Evolutionary conservation across 148 eudicot genomes (phyloP), one percentile per base, ranked within the genome.

Genomic region (Chenopodium quinoa): DNA sequence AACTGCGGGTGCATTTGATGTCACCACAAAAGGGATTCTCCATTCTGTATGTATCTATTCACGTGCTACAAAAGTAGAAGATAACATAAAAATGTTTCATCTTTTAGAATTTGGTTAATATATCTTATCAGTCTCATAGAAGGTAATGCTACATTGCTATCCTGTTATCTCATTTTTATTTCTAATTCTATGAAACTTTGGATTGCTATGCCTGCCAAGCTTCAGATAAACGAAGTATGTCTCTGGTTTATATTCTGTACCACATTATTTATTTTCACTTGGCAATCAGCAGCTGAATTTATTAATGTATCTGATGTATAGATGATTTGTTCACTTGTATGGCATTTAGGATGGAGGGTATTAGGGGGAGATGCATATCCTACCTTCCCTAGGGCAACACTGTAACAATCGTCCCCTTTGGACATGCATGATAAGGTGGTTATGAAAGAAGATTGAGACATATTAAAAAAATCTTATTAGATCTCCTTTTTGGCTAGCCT

Each of bases 21-120:
- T 97, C 85, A 94, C 98, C 56, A 97, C 99, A 25, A 97, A 94
- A 88, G 99, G 99, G 71, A 91, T 97, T 85, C 98, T 97, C 87
- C 99, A 97, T 84, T 66, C 94, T 79, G 99, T 97, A 88, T 87
- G 96, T 80, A 58, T 66, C 54, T 83, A 34, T 58, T 78, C 9
- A 14, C 9, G 56, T 79, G 62, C 47, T 37, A 52, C 11, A 31
- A 31, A 32, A 69, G 44, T 69, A 31, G 82, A 37, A 34, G 17
- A 11, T 37, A 25, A 3, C 10, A 8, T 79, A 12, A 3, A 29
- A 9, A 29, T 31, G 22, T 19, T 67, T 77, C 16, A 16, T 9
- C 50, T 22, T 69, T 68, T 27, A 9, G 20, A 68, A 17, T 16
- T 19, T 7, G 31, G 16, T 10, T 7, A 44, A 48, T 23, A 22